Conservation (phyloP, 2,329 filamentous ascomycete species). For the Fusarium sterilihyphosum region DNA sequence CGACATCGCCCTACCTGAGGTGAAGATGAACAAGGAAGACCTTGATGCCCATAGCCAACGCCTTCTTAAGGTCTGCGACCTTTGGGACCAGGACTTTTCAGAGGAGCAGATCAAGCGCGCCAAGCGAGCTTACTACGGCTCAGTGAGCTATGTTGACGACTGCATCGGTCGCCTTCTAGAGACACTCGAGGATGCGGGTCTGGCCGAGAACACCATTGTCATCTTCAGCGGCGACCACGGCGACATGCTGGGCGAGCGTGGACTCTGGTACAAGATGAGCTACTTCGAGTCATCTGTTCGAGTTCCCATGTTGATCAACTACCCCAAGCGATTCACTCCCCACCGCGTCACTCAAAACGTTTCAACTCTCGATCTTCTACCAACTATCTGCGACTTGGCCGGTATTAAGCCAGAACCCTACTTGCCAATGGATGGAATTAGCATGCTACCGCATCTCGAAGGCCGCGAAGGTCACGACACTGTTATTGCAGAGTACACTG, state of each 20-base stretch:
- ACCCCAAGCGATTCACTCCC: slow-evolving; percentile 78
- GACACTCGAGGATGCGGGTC: slow-evolving; percentile 79
- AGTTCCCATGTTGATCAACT: slow-evolving; percentile 86
- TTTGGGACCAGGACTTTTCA: slow-evolving; percentile 84
- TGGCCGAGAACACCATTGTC: slow-evolving; percentile 88
- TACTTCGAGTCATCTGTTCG: slow-evolving; percentile 93
- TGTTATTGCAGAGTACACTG: slow-evolving; percentile 95
- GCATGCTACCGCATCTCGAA: slow-evolving; percentile 80
- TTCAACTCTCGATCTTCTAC: slow-evolving; percentile 89
- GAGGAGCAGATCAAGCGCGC: slow-evolving; percentile 88
- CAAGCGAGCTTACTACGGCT: slow-evolving; percentile 89
- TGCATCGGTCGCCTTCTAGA: slow-evolving; percentile 85
- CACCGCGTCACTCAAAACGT: slow-evolving; percentile 85
- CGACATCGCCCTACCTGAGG: slow-evolving; percentile 84
- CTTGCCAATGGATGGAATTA: slow-evolving; percentile 87
- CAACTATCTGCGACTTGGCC: slow-evolving; percentile 86
- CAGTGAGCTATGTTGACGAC: slow-evolving; percentile 93
- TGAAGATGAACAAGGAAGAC: slow-evolving; percentile 80
- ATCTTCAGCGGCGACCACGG: slow-evolving; percentile 95
- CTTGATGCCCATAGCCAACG: slow-evolving; percentile 90
- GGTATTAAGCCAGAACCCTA: slow-evolving; percentile 74
- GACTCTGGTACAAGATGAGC: slow-evolving; percentile 97
- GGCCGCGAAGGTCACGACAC: slow-evolving; percentile 77
- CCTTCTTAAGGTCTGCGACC: slow-evolving; percentile 84
- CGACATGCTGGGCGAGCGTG: slow-evolving; percentile 94